Conservation (phyloP, 176 grass and related monocot genomes). For the Olyra latifolia region DNA sequence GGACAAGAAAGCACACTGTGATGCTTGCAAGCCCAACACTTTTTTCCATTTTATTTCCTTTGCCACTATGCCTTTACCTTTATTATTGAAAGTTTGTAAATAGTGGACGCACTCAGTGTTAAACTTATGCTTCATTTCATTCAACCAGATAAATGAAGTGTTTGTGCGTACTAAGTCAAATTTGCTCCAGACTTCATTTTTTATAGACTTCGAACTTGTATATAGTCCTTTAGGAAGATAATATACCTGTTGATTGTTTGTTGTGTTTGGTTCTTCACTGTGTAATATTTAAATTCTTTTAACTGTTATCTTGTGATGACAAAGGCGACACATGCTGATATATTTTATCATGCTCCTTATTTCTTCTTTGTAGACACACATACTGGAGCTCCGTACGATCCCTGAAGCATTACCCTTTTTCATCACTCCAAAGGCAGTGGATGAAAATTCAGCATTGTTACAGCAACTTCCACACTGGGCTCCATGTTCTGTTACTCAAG, state of each 20-base stretch:
- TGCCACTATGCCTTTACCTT: not conserved
- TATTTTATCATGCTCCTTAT: constrained; percentile 13
- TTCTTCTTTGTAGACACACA: constrained; percentile 54
- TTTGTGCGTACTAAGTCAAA: not conserved
- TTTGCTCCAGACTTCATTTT: not conserved
- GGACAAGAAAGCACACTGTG: not conserved
- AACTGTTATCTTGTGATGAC: constrained; percentile 12
- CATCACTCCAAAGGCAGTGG: constrained; percentile 94
- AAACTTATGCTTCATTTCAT: constrained; percentile 4
- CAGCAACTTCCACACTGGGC: constrained; percentile 98
- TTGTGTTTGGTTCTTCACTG: constrained; percentile 21
- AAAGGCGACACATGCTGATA: constrained; percentile 24
- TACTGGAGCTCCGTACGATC: constrained; percentile 85
- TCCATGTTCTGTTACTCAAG: constrained; percentile 92
- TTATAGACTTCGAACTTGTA: not conserved
- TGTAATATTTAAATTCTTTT: constrained; percentile 23
- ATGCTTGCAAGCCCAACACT: constrained; percentile 8
- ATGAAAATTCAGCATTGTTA: constrained; percentile 87
- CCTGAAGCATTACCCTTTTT: constrained; percentile 98
- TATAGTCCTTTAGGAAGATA: constrained; percentile 4
- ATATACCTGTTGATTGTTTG: constrained; percentile 7
- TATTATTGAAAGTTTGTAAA: not conserved
- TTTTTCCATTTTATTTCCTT: constrained; percentile 7
- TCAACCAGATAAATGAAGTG: not conserved
- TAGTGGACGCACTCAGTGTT: constrained; percentile 5